A percentile compares a stretch with the other conserved stretches of the same genome.
These are phyloP conservation scores for Quercus gilva DNA, from an alignment of 306 rosid genomes.

Conservation along the genomic window DNA sequence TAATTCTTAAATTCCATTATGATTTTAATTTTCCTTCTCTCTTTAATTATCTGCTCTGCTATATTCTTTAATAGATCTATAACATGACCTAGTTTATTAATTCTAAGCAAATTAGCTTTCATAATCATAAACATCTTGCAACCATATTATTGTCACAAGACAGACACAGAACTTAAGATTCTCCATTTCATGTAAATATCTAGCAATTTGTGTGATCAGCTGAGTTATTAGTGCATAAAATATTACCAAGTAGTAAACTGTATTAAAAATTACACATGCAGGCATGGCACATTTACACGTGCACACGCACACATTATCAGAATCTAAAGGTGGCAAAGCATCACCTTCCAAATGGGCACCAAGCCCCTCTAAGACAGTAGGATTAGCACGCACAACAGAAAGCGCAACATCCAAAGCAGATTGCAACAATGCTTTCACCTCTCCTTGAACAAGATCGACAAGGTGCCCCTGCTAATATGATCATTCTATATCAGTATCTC, in stretches of 20 bases:
- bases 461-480: constrained; percentile 70
- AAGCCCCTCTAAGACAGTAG: constrained; percentile 88
- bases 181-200: background rate
- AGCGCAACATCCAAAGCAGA: constrained; percentile 91
- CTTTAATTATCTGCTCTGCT: background rate
- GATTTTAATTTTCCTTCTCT: background rate
- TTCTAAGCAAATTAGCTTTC: background rate
- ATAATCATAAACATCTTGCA: background rate
- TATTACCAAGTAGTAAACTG: background rate
- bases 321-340: background rate
- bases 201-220: background rate
- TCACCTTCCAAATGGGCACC: constrained; percentile 92
- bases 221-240: background rate
- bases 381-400: constrained; percentile 83
- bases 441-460: constrained; percentile 90
- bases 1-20: background rate
- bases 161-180: background rate
- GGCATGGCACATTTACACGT: background rate
- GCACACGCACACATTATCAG: background rate
- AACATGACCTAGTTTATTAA: background rate
- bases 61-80: background rate
- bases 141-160: background rate
- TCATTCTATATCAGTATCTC: constrained; percentile 39
- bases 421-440: constrained; percentile 82
- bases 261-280: background rate